Evolutionary conservation across 345 rosid genomes (phyloP).

Genomic region (Camelina laxa): DNA sequence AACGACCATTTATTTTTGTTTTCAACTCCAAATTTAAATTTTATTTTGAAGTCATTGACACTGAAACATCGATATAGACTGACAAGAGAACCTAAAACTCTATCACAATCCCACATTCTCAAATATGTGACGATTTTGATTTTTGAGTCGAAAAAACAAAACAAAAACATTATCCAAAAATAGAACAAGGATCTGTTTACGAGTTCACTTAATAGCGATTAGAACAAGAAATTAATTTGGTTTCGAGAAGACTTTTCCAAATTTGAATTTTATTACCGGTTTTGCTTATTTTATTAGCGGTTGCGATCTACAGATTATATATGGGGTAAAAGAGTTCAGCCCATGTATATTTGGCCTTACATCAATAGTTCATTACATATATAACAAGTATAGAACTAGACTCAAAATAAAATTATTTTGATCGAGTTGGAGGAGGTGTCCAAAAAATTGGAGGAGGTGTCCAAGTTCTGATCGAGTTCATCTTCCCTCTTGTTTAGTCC

Average conservation of each 20-base stretch:
- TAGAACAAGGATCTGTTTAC: not conserved
- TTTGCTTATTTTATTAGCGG: not conserved
- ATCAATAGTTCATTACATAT: slow-evolving; percentile 7
- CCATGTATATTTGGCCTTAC: not conserved
- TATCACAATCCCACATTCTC: not conserved
- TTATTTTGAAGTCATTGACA: not conserved
- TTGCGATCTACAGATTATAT: not conserved
- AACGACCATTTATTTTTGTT: not conserved
- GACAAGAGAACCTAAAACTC: not conserved
- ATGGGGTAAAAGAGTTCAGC: too few species aligned
- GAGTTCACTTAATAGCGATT: not conserved
- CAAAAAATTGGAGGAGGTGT: slow-evolving; percentile 2
- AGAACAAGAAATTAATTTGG: not conserved
- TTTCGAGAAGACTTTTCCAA: not conserved
- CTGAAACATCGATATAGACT: not conserved
- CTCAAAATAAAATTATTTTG: not conserved
- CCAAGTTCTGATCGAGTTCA: not conserved
- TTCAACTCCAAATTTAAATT: not conserved
- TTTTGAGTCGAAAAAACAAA: too few species aligned
- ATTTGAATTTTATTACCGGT: not conserved
- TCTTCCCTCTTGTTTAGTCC: not conserved
- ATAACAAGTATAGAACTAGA: not conserved
- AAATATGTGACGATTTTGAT: not conserved
- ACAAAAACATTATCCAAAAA: too few species aligned
- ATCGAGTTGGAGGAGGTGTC: not conserved